Evolutionary conservation across 257 asterid species (phyloP), one percentile per base, ranked within the genome.

Genomic region (Solanum lycopersicoides): DNA sequence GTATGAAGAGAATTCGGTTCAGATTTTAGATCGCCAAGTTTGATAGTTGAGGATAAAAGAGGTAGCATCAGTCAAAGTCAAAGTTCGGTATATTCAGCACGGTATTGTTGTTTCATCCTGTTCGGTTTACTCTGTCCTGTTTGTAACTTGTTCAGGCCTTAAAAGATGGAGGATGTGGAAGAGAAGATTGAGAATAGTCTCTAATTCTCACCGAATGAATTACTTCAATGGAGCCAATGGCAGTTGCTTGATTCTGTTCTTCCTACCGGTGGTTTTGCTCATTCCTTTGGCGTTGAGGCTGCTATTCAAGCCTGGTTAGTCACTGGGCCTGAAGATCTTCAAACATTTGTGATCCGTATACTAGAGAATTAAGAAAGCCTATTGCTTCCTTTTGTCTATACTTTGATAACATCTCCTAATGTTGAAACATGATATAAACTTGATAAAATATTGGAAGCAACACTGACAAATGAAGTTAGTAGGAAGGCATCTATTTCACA

Each of bases 231-330:
- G 99, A 93, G 95, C 88, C 98, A 95, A 86, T 97, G 99, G 99
- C 99, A 97, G 60, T 91, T 97, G 50, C 87, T 97, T 16, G 99
- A 97, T 90, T 97, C 99, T 12, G 88, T 95, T 28, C 99, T 97
- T 69, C 98, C 99, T 3, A 97, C 99, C 0, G 99, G 99, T 42
- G 99, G 99, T 59, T 97, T 97, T 72, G 99, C 99, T 88, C 99
- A 97, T 90, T 97, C 99, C 4, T 91, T 90, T 32, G 99, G 99
- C 53, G 95, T 97, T 4, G 99, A 97, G 91, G 98, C 99, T 37
- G 95, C 98, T 11, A 90, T 90, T 86, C 99, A 97, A 90, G 92
- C 96, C 73, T 93, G 92, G 9, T 15, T 95, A 16, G 95, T 97
- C 76, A 65, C 88, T 35, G 88, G 88, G 0, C 92, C 95, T 0